Conservation (phyloP, 345 rosid genomes). For the Cochlearia excelsa region DNA sequence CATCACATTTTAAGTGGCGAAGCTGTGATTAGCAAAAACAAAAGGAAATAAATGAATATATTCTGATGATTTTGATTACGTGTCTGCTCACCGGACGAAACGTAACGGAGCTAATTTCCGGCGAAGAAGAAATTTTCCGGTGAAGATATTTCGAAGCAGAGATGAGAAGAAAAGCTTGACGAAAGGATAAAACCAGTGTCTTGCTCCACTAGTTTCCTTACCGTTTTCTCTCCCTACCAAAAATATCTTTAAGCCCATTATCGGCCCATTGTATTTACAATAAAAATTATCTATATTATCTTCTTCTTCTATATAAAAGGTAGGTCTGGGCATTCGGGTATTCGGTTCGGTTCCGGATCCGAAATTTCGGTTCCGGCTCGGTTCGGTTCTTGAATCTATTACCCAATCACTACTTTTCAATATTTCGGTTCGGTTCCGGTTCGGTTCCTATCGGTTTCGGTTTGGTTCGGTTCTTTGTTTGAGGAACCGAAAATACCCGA, state of each 20-base stretch:
- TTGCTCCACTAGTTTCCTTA: slow-evolving; percentile 12
- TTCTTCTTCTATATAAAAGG: too few relatives aligned
- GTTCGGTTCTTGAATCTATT: too few relatives aligned
- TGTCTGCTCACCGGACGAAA: slow-evolving; percentile 7
- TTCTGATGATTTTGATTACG: background rate
- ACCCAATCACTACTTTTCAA: too few relatives aligned
- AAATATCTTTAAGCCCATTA: slow-evolving; percentile 26
- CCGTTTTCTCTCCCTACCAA: slow-evolving; percentile 6
- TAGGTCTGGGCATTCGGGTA: too few relatives aligned
- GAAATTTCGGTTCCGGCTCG: too few relatives aligned
- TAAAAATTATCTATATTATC: too few relatives aligned
- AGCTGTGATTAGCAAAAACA: slow-evolving; percentile 1
- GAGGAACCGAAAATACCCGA: too few relatives aligned
- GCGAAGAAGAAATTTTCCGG: slow-evolving; percentile 9
- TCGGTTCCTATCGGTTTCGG: too few relatives aligned
- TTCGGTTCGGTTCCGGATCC: too few relatives aligned
- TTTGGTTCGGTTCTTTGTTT: too few relatives aligned
- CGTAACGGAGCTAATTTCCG: slow-evolving; percentile 18
- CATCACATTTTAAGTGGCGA: slow-evolving; percentile 25
- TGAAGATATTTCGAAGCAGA: background rate
- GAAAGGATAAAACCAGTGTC: slow-evolving; percentile 31
- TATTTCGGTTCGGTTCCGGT: too few relatives aligned
- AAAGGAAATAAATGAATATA: background rate
- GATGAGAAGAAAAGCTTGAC: background rate
- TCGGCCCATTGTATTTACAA: background rate